A percentile compares a stretch with the other conserved stretches of the same genome.
These are phyloP conservation scores for Amylostereum chailletii DNA, from an alignment of 1,284 basidiomycete genomes.

Conservation along the genomic window DNA sequence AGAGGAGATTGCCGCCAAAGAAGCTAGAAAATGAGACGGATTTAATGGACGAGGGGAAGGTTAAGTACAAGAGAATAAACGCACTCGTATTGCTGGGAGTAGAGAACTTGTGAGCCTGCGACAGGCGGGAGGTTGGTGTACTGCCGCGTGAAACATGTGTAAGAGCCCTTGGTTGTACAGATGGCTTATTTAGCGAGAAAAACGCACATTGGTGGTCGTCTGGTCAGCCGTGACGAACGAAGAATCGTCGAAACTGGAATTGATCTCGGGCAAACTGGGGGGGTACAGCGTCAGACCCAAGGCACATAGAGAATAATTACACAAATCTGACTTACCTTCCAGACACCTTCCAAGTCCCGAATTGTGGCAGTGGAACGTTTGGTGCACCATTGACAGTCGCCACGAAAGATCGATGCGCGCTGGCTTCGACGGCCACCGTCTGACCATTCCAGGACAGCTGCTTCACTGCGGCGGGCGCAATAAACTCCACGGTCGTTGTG, in stretches of 20 bases:
- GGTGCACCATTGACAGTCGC: slow-evolving; percentile 15
- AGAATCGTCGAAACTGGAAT: slow-evolving; percentile 36
- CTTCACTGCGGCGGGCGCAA: slow-evolving; percentile 30
- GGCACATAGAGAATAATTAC: background rate
- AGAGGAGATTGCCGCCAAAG: slow-evolving; percentile 41
- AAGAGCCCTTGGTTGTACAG: background rate
- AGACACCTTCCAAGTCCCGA: slow-evolving; percentile 37
- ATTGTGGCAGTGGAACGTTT: slow-evolving; percentile 23
- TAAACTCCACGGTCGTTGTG: slow-evolving; percentile 32
- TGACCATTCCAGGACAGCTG: slow-evolving; percentile 37
- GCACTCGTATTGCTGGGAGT: slow-evolving; percentile 44
- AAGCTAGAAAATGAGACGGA: slow-evolving; percentile 21
- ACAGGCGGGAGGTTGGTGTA: slow-evolving; percentile 39
- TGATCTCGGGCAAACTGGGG: slow-evolving; percentile 37
- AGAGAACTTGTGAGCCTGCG: slow-evolving; percentile 31
- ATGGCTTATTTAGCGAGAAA: background rate
- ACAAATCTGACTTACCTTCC: slow-evolving; percentile 23
- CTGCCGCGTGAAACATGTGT: slow-evolving; percentile 15
- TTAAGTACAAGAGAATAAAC: slow-evolving; percentile 3
- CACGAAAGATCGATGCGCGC: slow-evolving; percentile 23
- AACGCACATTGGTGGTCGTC: slow-evolving; percentile 33
- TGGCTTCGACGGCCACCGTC: slow-evolving; percentile 15
- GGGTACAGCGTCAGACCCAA: slow-evolving; percentile 8
- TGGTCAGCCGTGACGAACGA: slow-evolving; percentile 30
- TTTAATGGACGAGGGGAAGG: background rate